Base-by-base conservation (phyloP, 441 rosid genomes). In the Populus hybrid region DNA sequence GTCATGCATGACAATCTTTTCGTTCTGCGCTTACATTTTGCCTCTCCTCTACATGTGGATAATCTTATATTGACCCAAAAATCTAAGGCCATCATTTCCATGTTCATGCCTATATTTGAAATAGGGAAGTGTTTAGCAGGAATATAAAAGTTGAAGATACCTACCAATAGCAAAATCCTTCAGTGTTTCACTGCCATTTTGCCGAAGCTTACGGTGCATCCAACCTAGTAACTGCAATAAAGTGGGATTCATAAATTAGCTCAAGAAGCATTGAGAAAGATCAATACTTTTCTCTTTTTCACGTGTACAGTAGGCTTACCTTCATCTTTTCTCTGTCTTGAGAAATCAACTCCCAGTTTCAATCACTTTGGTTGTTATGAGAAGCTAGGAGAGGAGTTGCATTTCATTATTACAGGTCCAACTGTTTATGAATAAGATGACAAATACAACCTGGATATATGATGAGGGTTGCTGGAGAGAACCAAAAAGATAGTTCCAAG, bases 161-260 rank as follows among this genome's bases (percentile, higher is more conserved):
- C 83, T 86, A 92, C 95, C 95, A 28, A 84, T 68, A 69, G 85
- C 84, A 76, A 89, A 88, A 83, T 92, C 97, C 79, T 88, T 91
- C 79, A 88, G 75, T 8, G 86, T 83, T 75, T 91, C 94, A 34
- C 82, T 75, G 80, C 87, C 85, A 75, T 88, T 87, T 72, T 90
- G 95, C 75, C 94, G 84, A 35, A 90, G 86, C 84, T 92, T 92
- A 1, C 93, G 90, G 83, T 92, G 95, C 95, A 92, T 90, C 97
- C 97, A 92, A 76, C 88, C 92, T 26, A 89, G 88, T 81, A 92
- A 87, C 97, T 92, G 87, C 90, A 89, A 66, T 72, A 70, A 75
- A 75, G 70, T 67, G 74, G 71, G 69, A 77, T 70, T 50, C 63
- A 67, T 35, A 26, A 30, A 16, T 85, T 36, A 81, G 68, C 12